Conservation (phyloP, 345 rosid genomes). For the Pelargonium nanum region DNA sequence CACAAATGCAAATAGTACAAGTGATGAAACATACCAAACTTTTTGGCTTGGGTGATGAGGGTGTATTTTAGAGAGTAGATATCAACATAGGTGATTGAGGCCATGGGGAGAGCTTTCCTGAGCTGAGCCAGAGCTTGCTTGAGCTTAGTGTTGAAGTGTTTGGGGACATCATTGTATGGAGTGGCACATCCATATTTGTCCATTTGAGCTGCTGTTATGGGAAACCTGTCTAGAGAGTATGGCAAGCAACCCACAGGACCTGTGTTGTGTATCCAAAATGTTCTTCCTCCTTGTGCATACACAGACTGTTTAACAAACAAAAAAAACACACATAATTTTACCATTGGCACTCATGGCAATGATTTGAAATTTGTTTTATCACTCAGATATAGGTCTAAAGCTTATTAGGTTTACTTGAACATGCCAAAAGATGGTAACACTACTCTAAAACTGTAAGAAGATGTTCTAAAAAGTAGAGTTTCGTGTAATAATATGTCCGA, state of each 20-base stretch:
- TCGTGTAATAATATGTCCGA: too few species aligned
- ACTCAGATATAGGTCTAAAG: too few species aligned
- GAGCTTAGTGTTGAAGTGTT: conserved; percentile 36
- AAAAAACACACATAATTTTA: background rate
- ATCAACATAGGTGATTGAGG: conserved; percentile 48
- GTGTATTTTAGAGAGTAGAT: conserved; percentile 44
- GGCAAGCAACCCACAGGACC: conserved; percentile 68
- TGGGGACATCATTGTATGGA: conserved; percentile 58
- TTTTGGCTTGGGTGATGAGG: conserved; percentile 33
- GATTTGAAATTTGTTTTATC: background rate
- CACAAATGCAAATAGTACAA: too few species aligned
- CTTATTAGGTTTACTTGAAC: too few species aligned
- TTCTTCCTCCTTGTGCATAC: conserved; percentile 55
- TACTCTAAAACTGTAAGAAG: too few species aligned
- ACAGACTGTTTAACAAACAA: conserved; percentile 30
- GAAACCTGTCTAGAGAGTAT: conserved; percentile 38
- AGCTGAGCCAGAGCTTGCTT: conserved; percentile 33
- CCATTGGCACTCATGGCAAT: background rate
- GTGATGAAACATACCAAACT: conserved; percentile 21
- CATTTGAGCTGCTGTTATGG: conserved; percentile 21
- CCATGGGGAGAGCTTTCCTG: conserved; percentile 30
- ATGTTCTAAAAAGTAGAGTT: too few species aligned
- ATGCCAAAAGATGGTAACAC: too few species aligned
- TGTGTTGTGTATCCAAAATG: conserved; percentile 74
- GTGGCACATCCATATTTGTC: conserved; percentile 51